These are phyloP conservation scores for Ceratobasidium sp. DNA, from an alignment of 1,284 basidiomycete species.

Conservation along the genomic window DNA sequence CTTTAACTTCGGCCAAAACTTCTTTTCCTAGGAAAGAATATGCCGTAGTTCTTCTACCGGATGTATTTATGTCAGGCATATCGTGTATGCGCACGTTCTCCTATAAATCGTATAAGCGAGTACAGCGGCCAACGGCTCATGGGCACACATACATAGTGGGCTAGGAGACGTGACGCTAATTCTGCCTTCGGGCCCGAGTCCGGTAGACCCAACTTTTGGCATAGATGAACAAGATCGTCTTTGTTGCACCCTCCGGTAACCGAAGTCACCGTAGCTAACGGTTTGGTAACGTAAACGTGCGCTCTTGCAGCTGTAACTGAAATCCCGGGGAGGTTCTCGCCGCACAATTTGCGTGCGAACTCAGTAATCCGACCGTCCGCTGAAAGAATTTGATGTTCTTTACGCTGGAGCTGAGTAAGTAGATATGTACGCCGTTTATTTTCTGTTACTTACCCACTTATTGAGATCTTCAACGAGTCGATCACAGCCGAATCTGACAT, in stretches of 20 bases:
- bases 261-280: background rate
- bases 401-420: too few relatives aligned
- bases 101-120: background rate
- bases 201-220: background rate
- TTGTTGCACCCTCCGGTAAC: background rate
- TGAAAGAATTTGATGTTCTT: too few relatives aligned
- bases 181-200: slow-evolving; percentile 3
- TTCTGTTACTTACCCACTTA: background rate
- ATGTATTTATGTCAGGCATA: too few relatives aligned
- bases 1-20: slow-evolving; percentile 21
- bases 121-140: background rate
- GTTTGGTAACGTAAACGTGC: background rate
- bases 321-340: background rate
- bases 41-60: too few relatives aligned
- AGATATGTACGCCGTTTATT: too few relatives aligned
- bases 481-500: background rate
- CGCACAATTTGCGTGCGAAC: background rate
- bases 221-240: background rate
- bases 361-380: too few relatives aligned
- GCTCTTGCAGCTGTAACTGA: background rate
- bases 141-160: background rate
- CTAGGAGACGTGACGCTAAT: background rate
- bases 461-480: slow-evolving; percentile 7
- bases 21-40: background rate
- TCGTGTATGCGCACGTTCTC: too few relatives aligned